phyloP scores from a whole-genome alignment of 305 asterid genomes.

The Coffea humblotiana region DNA sequence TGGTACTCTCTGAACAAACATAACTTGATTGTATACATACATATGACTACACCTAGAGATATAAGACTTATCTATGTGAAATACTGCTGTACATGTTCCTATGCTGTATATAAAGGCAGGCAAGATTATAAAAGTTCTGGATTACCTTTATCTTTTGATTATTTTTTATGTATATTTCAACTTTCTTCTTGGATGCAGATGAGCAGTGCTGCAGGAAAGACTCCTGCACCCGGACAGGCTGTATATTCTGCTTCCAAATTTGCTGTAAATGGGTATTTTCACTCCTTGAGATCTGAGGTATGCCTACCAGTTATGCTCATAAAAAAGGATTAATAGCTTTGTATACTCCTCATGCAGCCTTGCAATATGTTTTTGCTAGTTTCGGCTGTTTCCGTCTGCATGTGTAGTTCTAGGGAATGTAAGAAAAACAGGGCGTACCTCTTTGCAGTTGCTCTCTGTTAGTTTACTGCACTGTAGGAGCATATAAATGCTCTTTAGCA shows the following conservation, averaged over 20 bases:
- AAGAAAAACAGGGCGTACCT: neutral
- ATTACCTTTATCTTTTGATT: neutral
- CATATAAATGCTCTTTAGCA: neutral
- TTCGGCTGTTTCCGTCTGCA: neutral
- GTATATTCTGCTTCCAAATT: conserved; percentile 88
- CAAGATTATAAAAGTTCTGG: neutral
- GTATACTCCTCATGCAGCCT: neutral
- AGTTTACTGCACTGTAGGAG: neutral
- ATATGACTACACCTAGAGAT: too few species aligned
- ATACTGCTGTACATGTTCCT: too few species aligned
- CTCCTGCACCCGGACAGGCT: conserved; percentile 96
- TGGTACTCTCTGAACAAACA: neutral
- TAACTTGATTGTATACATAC: neutral
- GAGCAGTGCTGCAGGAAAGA: conserved; percentile 99
- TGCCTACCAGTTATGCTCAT: conserved; percentile 6
- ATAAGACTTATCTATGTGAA: too few species aligned
- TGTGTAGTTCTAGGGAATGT: neutral
- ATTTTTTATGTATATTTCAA: conserved; percentile 19
- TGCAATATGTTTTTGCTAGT: conserved; percentile 3
- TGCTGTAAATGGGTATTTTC: conserved; percentile 88
- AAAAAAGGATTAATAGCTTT: neutral
- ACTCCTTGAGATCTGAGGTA: conserved; percentile 94
- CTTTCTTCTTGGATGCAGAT: conserved; percentile 48
- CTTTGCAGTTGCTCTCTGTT: neutral
- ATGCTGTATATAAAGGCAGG: neutral